A percentile compares a stretch with the other conserved stretches of the same genome.
Evolutionary conservation across 805 yeast genomes (phyloP).

Genomic region (Starmerella apis): DNA sequence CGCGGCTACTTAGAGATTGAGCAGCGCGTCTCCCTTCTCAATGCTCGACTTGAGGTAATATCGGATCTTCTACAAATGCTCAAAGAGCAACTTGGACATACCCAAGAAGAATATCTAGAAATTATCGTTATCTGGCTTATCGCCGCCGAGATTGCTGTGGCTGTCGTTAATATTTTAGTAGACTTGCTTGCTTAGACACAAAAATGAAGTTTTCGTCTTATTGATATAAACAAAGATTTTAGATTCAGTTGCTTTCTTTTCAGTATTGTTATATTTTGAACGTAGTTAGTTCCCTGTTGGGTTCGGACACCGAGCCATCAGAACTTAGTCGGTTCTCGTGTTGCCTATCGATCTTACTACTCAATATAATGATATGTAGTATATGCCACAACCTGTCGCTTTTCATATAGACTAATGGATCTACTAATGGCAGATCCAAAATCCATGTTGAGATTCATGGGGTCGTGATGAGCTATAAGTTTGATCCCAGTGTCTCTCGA

Average conservation of each 20-base stretch:
- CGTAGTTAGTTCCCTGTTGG: too few relatives aligned
- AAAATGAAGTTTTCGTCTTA: too few relatives aligned
- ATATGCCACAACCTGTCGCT: conserved; percentile 5
- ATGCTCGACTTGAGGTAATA: conserved; percentile 87
- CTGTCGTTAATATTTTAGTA: conserved; percentile 59
- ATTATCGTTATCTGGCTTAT: conserved; percentile 82
- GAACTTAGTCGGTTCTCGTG: too few relatives aligned
- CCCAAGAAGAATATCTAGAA: conserved; percentile 81
- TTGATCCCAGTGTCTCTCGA: conserved; percentile 27
- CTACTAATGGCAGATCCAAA: conserved; percentile 1
- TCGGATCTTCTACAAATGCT: conserved; percentile 89
- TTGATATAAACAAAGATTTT: too few relatives aligned
- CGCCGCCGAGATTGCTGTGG: conserved; percentile 84
- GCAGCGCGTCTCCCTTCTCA: conserved; percentile 79
- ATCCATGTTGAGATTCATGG: conserved; percentile 1
- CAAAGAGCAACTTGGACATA: conserved; percentile 92
- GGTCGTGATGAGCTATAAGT: conserved; percentile 31
- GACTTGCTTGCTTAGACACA: conserved; percentile 26
- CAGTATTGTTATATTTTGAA: too few relatives aligned
- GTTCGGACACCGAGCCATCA: too few relatives aligned
- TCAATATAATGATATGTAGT: background rate
- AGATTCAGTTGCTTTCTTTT: too few relatives aligned
- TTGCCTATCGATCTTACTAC: too few relatives aligned
- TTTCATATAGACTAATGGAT: conserved; percentile 1
- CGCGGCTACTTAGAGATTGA: conserved; percentile 92